These are phyloP conservation scores for Pyracantha coccinea DNA, from an alignment of 331 rosid species.

Conservation along the genomic window DNA sequence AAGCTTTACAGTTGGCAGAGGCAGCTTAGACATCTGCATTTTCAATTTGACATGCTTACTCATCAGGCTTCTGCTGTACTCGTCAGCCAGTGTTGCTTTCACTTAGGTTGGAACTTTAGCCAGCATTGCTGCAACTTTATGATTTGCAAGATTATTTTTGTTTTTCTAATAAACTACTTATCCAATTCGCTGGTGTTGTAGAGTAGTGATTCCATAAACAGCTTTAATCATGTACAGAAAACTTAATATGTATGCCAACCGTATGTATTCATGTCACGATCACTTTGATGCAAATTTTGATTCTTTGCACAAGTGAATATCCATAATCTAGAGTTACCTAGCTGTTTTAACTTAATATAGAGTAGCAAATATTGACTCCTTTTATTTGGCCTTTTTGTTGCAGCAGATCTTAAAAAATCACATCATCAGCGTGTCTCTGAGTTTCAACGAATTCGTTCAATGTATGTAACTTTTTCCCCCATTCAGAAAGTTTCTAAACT, in stretches of 20 bases:
- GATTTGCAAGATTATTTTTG: no score
- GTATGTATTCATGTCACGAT: no score
- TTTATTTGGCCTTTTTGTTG: slow-evolving; percentile 18
- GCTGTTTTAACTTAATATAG: not conserved
- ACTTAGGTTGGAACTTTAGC: not conserved
- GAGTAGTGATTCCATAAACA: not conserved
- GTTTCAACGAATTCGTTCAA: slow-evolving; percentile 81
- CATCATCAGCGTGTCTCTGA: slow-evolving; percentile 96
- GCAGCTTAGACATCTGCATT: slow-evolving; percentile 59
- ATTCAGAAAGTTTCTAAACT: not conserved
- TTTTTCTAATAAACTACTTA: no score
- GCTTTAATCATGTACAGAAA: not conserved
- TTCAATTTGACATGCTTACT: slow-evolving; percentile 83
- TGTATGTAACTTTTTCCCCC: slow-evolving; percentile 40
- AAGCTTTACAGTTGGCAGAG: slow-evolving; percentile 70
- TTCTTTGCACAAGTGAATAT: not conserved
- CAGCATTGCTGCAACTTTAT: not conserved
- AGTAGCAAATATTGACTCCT: not conserved
- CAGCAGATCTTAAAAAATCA: slow-evolving; percentile 84
- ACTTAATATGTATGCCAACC: no score
- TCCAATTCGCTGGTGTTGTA: no score
- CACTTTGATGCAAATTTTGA: not conserved
- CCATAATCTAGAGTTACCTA: not conserved
- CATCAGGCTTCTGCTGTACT: slow-evolving; percentile 71
- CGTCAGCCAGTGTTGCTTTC: not conserved